Evolutionary conservation across 1,284 basidiomycete genomes (phyloP).

Genomic region (Tilletia horrida): DNA sequence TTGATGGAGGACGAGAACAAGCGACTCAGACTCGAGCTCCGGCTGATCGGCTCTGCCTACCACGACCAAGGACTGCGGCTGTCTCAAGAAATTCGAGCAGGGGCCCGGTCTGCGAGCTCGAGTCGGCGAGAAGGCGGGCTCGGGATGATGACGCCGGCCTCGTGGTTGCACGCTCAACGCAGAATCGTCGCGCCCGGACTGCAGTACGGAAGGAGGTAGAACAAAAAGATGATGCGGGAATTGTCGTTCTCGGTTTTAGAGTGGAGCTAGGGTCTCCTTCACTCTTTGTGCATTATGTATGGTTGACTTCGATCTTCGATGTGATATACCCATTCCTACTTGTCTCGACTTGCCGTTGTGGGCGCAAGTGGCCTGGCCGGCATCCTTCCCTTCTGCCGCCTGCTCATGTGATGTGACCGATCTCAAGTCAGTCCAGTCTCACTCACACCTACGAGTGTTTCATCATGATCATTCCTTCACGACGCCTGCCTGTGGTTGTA

Average conservation of each 20-base stretch:
- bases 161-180: constrained; percentile 1
- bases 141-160: constrained; percentile 8
- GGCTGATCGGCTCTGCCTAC: constrained; percentile 12
- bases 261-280: neutral
- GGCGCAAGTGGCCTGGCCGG: no score
- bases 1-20: neutral
- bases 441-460: no score
- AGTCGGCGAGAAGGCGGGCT: neutral
- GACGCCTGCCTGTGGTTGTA: no score
- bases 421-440: no score
- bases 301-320: no score
- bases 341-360: no score
- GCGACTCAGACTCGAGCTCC: constrained; percentile 11
- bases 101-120: constrained; percentile 1
- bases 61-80: constrained; percentile 10
- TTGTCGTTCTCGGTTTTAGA: neutral
- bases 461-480: no score
- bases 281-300: neutral
- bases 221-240: neutral
- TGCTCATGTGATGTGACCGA: no score
- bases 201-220: neutral
- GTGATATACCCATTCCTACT: no score
- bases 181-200: constrained; percentile 3
- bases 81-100: constrained; percentile 12
- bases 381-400: no score